Conservation (phyloP, 441 rosid species). For the Jatropha multifida region DNA sequence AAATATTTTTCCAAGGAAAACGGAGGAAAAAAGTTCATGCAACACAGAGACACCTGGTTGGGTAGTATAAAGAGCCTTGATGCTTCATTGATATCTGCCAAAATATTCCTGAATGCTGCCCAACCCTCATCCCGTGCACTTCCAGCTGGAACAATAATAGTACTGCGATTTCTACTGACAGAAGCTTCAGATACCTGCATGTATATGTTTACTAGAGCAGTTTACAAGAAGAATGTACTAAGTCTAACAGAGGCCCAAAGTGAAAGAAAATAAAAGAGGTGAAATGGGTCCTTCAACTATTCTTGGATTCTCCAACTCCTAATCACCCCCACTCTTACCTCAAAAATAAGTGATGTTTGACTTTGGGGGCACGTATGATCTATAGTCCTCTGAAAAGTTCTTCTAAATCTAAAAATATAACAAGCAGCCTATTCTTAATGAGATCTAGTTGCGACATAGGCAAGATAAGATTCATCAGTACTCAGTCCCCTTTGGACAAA, state of each 20-base stretch:
- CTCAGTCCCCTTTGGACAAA: neutral
- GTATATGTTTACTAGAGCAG: conserved; percentile 18
- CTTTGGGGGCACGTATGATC: neutral
- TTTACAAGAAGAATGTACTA: neutral
- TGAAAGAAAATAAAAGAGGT: neutral
- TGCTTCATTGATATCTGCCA: conserved; percentile 91
- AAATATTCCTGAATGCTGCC: conserved; percentile 91
- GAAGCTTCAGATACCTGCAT: conserved; percentile 95
- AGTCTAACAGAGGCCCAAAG: neutral
- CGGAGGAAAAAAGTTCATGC: conserved; percentile 17
- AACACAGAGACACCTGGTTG: conserved; percentile 57
- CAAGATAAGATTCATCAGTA: neutral
- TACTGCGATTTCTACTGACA: conserved; percentile 89
- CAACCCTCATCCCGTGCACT: conserved; percentile 91
- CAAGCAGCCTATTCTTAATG: neutral
- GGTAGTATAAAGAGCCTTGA: conserved; percentile 68
- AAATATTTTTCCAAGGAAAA: neutral
- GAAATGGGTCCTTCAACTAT: neutral
- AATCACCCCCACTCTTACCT: no score
- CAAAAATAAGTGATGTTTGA: neutral
- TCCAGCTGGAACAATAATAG: conserved; percentile 96
- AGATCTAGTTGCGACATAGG: neutral
- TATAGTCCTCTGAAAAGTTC: neutral
- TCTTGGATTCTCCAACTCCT: neutral
- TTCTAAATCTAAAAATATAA: neutral